A percentile compares a stretch with the other conserved stretches of the same genome.
These are phyloP conservation scores for Cutaneotrichosporon sp. DNA, from an alignment of 1,284 basidiomycete genomes.

Conservation along the genomic window DNA sequence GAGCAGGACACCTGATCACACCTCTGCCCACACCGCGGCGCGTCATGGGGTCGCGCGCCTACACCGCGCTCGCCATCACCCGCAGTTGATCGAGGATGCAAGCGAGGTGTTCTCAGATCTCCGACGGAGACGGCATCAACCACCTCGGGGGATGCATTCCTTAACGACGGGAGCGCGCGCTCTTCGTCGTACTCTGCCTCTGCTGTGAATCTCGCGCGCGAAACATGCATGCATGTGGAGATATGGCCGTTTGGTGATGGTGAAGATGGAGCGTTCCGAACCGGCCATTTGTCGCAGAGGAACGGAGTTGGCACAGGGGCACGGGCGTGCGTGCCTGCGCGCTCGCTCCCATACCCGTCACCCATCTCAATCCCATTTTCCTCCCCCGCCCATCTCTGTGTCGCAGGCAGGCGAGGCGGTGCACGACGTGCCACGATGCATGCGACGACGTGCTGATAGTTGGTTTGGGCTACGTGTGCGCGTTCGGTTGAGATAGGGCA, in stretches of 20 bases:
- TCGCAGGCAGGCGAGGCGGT: too few relatives aligned
- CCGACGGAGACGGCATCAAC: not conserved
- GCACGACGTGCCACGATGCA: too few relatives aligned
- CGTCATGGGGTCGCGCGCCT: not conserved
- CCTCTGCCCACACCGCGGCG: not conserved
- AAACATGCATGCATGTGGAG: not conserved
- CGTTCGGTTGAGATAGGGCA: too few relatives aligned
- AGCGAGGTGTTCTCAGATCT: not conserved
- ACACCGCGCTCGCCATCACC: not conserved
- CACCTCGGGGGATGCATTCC: not conserved
- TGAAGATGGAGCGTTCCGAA: not conserved
- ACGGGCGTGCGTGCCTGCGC: not conserved
- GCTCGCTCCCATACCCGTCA: not conserved
- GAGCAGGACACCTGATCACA: not conserved
- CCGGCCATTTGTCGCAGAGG: slow-evolving; percentile 1
- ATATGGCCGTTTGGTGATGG: not conserved
- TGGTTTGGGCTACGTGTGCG: not conserved
- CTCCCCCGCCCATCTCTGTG: too few relatives aligned
- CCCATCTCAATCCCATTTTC: not conserved
- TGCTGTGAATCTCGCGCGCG: not conserved
- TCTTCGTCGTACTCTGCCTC: too few relatives aligned
- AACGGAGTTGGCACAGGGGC: not conserved
- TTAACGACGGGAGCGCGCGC: not conserved
- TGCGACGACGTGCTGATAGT: not conserved
- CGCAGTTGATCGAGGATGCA: not conserved